Base-by-base conservation (phyloP, 1,284 basidiomycete genomes). In the Rhizoctonia solani region DNA sequence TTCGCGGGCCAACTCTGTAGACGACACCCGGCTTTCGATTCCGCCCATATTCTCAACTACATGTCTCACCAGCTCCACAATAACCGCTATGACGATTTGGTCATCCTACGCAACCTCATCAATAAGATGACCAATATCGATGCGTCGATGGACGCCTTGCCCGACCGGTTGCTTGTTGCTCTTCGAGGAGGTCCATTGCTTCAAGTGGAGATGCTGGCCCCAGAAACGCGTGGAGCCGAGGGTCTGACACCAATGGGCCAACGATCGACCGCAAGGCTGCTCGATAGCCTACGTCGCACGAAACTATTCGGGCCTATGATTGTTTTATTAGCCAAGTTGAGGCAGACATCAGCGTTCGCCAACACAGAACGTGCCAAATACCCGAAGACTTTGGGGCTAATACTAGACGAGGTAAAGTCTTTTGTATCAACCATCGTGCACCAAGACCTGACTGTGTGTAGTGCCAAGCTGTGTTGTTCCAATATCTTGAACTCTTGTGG, bases 111-210 rank as follows among this genome's bases (percentile, higher is more conserved):
- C 49, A 95, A 98, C 75, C 80, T 99, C 59, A 92, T 99, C 67
- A 90, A 88, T 81, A 93, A 95, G 75, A 98, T 98, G 93, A 89
- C 93, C 3, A 95, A 92, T 3, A 93, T 98, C 70, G 91, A 98
- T 74, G 92, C 93, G 9, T 47, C 65, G 2, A 80, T 98, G 54
- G 91, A 92, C 0, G 93, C 88, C 75, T 81, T 98, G 49, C 92
- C 93, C 0, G 92, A 97, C 70, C 82, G 87, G 0, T 95, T 99
- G 76, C 86, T 99, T 53, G 78, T 84, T 34, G 92, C 93, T 1
- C 93, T 97, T 83, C 90, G 92, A 1, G 93, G 95, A 63, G 97
- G 97, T 0, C 88, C 90, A 0, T 83, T 87, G 37, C 82, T 99
- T 69, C 87, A 93, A 44, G 88, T 89, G 54, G 97, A 99, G 81